Percentiles rank a stretch among this genome's conserved stretches.
phyloP scores from a whole-genome alignment of 1,139 yeast species.

The Pichia sp. region DNA sequence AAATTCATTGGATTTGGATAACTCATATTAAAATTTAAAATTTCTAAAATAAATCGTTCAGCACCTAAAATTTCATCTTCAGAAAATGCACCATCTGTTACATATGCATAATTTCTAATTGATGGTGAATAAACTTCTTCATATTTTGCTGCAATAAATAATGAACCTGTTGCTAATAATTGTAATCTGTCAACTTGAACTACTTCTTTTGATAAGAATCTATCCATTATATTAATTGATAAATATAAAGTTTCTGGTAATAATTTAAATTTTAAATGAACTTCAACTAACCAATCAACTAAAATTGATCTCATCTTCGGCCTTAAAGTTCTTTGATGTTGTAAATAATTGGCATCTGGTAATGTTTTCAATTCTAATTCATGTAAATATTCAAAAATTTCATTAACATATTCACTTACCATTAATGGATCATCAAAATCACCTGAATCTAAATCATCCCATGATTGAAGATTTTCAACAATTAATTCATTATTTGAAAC shows the following conservation, averaged over 20 bases:
- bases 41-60: slow-evolving; percentile 74
- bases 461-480: slow-evolving; percentile 36
- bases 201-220: slow-evolving; percentile 74
- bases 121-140: slow-evolving; percentile 94
- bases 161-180: slow-evolving; percentile 80
- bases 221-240: slow-evolving; percentile 85
- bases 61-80: slow-evolving; percentile 85
- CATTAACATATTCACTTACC: slow-evolving; percentile 91
- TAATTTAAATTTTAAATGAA: slow-evolving; percentile 78
- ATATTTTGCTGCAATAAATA: slow-evolving; percentile 90
- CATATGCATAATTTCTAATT: slow-evolving; percentile 79
- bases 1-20: slow-evolving; percentile 95
- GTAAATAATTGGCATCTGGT: slow-evolving; percentile 71
- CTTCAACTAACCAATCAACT: slow-evolving; percentile 93
- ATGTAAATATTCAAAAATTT: slow-evolving; percentile 75
- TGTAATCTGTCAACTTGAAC: slow-evolving; percentile 84
- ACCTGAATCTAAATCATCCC: slow-evolving; percentile 92
- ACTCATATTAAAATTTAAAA: slow-evolving; percentile 70
- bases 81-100: slow-evolving; percentile 77
- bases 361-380: slow-evolving; percentile 68
- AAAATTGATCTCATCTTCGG: slow-evolving; percentile 85
- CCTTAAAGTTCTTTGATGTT: slow-evolving; percentile 67
- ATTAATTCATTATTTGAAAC: neutral
- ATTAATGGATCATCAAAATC: slow-evolving; percentile 88
- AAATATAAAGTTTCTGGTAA: slow-evolving; percentile 87